A percentile compares a stretch with the other conserved stretches of the same genome.
Conservation (phyloP, 2,329 filamentous ascomycete species). For the Colletotrichum sojae region DNA sequence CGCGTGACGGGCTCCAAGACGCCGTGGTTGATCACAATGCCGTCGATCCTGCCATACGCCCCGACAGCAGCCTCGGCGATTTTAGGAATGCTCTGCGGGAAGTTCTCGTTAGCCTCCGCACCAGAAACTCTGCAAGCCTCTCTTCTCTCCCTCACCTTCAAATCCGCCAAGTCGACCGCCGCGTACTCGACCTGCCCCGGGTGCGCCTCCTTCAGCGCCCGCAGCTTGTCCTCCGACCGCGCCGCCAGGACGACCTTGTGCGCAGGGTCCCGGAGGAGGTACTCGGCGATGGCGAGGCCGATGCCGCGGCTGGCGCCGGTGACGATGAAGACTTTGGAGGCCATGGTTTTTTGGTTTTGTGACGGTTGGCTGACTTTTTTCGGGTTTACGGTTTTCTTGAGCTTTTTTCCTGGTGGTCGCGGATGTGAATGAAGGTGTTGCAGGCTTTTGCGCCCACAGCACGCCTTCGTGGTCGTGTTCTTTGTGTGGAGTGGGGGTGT, state of each 20-base stretch:
- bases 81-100: conserved; percentile 66
- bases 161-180: conserved; percentile 68
- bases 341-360: conserved; percentile 51
- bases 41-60: conserved; percentile 82
- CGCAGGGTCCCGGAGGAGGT: conserved; percentile 62
- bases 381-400: no score
- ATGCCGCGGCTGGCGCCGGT: conserved; percentile 76
- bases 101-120: conserved; percentile 11
- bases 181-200: conserved; percentile 68
- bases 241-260: conserved; percentile 74
- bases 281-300: conserved; percentile 68
- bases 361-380: no score
- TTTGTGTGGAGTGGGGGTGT: conserved; percentile 18
- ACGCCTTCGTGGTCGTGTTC: neutral
- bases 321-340: conserved; percentile 78
- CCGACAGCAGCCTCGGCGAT: conserved; percentile 76
- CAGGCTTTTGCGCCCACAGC: conserved; percentile 3
- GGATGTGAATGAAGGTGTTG: neutral
- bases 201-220: conserved; percentile 65
- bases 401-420: no score
- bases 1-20: conserved; percentile 81
- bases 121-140: no score
- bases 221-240: conserved; percentile 64
- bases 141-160: conserved; percentile 59
- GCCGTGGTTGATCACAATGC: conserved; percentile 90